Conservation (phyloP, 768 basidiomycete species). For the Tylopilus subfusipes region DNA sequence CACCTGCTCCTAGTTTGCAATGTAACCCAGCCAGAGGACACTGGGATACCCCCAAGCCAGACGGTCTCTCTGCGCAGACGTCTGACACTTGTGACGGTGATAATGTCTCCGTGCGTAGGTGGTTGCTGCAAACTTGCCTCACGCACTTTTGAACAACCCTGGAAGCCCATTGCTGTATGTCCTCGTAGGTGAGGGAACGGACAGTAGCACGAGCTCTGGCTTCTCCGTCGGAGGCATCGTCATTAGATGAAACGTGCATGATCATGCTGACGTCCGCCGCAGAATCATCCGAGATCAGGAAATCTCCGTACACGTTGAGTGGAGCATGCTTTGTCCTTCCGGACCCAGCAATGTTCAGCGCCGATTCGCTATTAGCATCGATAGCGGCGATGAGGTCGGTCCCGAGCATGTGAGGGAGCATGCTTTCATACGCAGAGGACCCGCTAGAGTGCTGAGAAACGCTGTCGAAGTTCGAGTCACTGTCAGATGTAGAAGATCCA, state of each 20-base stretch:
- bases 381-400: constrained; percentile 27
- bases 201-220: constrained; percentile 3
- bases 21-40: constrained; percentile 28
- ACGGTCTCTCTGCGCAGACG: constrained; percentile 27
- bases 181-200: constrained; percentile 19
- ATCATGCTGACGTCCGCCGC: constrained; percentile 18
- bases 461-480: constrained; percentile 16
- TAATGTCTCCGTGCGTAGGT: constrained; percentile 3
- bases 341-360: constrained; percentile 9
- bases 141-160: constrained; percentile 26
- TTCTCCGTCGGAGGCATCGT: constrained; percentile 10
- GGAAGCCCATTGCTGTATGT: constrained; percentile 25
- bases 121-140: constrained; percentile 15
- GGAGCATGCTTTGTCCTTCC: background rate
- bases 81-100: constrained; percentile 29
- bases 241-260: constrained; percentile 19
- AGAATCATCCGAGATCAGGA: constrained; percentile 17
- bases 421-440: constrained; percentile 17
- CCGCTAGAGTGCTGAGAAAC: constrained; percentile 20
- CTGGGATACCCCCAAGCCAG: constrained; percentile 15
- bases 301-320: constrained; percentile 5
- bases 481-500: constrained; percentile 13
- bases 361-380: constrained; percentile 27
- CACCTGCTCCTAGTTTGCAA: constrained; percentile 11
- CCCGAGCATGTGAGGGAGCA: constrained; percentile 26